phyloP scores from a whole-genome alignment of 208 protist species.

The Novymonas esmeraldas region DNA sequence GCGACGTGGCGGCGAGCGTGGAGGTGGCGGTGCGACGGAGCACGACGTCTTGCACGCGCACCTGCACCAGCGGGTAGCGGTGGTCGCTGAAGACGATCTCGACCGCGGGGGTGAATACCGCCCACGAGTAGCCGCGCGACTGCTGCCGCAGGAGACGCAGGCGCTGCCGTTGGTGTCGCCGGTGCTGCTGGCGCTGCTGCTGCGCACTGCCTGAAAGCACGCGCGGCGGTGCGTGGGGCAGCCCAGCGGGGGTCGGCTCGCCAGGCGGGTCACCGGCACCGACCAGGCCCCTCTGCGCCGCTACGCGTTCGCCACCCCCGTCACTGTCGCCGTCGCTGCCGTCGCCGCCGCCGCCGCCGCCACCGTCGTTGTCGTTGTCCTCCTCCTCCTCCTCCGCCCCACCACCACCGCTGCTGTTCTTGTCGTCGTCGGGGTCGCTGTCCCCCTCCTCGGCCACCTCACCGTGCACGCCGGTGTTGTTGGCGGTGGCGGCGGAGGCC shows the following conservation, averaged over 20 bases:
- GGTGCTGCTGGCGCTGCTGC: not conserved
- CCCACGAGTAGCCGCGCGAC: constrained; percentile 31
- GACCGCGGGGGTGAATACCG: constrained; percentile 40
- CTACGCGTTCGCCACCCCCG: not conserved
- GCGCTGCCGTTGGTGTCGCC: not conserved
- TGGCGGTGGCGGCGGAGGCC: constrained; percentile 15
- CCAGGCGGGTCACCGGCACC: too few relatives aligned
- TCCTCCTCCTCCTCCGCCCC: not conserved
- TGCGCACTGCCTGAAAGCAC: not conserved
- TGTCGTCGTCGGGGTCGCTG: not conserved
- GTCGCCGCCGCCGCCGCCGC: not conserved
- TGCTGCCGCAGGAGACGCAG: constrained; percentile 2
- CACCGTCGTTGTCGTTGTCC: not conserved
- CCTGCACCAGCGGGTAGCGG: constrained; percentile 65
- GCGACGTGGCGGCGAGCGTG: constrained; percentile 20
- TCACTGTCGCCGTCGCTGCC: not conserved
- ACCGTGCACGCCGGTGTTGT: not conserved
- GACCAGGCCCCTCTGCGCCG: too few relatives aligned
- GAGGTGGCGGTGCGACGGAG: constrained; percentile 32
- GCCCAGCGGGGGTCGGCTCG: not conserved
- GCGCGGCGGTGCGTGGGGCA: too few relatives aligned
- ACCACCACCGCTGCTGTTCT: not conserved
- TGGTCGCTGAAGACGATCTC: constrained; percentile 67
- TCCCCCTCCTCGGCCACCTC: constrained; percentile 6
- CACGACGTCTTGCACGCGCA: constrained; percentile 39